Conservation (phyloP, 2,329 filamentous ascomycete species). For the Helicocarpus griseus region DNA sequence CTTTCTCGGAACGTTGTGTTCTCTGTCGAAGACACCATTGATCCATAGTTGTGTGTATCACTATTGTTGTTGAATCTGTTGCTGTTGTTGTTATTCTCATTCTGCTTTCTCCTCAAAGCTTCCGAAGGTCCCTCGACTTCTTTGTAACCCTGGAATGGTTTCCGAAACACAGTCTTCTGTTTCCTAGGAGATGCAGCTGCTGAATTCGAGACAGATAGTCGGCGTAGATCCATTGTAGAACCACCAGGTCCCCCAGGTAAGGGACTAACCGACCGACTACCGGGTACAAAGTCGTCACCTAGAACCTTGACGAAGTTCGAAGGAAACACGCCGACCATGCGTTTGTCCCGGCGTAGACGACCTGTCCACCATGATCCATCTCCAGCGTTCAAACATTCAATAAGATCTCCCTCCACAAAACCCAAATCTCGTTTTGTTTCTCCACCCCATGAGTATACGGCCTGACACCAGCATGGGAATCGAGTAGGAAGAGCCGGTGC, state of each 20-base stretch:
- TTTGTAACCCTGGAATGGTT: conserved; percentile 56
- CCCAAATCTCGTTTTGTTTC: conserved; percentile 92
- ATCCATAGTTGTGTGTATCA: conserved; percentile 8
- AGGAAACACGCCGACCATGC: conserved; percentile 85
- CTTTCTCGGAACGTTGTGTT: background rate
- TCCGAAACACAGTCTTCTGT: conserved; percentile 50
- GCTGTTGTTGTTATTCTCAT: conserved; percentile 23
- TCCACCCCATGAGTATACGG: conserved; percentile 88
- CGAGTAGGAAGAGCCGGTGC: conserved; percentile 54
- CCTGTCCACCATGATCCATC: conserved; percentile 99
- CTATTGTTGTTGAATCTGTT: conserved; percentile 12
- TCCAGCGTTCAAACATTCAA: conserved; percentile 95
- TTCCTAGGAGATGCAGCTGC: conserved; percentile 45
- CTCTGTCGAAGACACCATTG: background rate
- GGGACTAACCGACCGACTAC: conserved; percentile 39
- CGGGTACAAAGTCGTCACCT: conserved; percentile 71
- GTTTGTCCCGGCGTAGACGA: conserved; percentile 74
- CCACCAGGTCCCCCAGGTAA: conserved; percentile 35
- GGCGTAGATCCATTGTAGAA: background rate
- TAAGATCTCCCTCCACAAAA: conserved; percentile 94
- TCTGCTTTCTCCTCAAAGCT: conserved; percentile 21
- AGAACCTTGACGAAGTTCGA: conserved; percentile 96
- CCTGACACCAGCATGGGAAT: conserved; percentile 87
- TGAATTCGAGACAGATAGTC: conserved; percentile 29
- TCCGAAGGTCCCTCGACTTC: conserved; percentile 34